Percentiles rank a stretch among this genome's conserved stretches.
Conservation (phyloP, 2,329 filamentous ascomycete species). For the Phaeosphaeria sp. region DNA sequence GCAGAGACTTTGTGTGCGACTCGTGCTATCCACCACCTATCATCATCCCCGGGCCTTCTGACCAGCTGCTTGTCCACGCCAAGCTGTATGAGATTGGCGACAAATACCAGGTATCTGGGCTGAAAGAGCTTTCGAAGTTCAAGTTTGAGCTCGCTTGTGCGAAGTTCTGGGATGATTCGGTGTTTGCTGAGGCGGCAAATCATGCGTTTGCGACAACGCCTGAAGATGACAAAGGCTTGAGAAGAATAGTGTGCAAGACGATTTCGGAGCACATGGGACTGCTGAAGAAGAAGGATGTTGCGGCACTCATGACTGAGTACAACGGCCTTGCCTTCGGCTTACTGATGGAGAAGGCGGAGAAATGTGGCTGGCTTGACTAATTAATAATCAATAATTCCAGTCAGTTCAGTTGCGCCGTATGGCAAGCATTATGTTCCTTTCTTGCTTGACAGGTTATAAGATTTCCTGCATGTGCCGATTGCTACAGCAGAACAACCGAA, state of each 20-base stretch:
- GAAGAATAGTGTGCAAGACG: conserved; percentile 33
- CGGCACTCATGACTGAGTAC: conserved; percentile 11
- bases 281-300: conserved; percentile 12
- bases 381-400: too few relatives aligned
- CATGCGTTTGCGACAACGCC: conserved; percentile 32
- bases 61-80: conserved; percentile 1
- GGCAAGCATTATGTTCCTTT: too few relatives aligned
- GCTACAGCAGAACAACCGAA: too few relatives aligned
- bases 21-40: background rate
- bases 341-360: conserved; percentile 3
- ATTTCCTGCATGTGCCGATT: too few relatives aligned
- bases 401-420: too few relatives aligned
- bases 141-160: conserved; percentile 15
- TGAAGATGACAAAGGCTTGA: conserved; percentile 34
- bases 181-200: conserved; percentile 34
- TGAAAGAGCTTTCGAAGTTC: conserved; percentile 6
- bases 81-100: conserved; percentile 15
- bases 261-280: conserved; percentile 27
- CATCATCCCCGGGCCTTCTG: background rate
- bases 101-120: conserved; percentile 13
- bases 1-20: conserved; percentile 1
- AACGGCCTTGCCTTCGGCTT: conserved; percentile 6
- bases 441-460: background rate
- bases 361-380: background rate
- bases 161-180: conserved; percentile 21